Evolutionary conservation across 176 grass and related monocot species (phyloP).

Genomic region (Bonia amplexicaulis): DNA sequence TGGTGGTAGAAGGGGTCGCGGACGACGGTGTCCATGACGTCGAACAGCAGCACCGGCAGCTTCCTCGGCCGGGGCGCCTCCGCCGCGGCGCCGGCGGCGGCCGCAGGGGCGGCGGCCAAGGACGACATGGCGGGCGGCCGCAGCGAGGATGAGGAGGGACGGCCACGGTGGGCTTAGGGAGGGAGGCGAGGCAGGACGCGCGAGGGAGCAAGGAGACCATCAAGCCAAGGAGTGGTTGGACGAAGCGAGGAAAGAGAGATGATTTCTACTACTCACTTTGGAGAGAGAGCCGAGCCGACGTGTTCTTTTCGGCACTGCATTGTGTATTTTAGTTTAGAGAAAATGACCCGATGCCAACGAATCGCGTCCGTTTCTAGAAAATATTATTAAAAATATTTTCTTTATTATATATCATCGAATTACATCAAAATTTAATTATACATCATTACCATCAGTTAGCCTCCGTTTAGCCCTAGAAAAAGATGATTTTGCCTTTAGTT

Average conservation of each 20-base stretch:
- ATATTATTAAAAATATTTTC: no score
- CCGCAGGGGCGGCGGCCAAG: background rate
- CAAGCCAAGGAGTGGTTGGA: background rate
- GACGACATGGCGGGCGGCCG: slow-evolving; percentile 15
- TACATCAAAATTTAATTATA: no score
- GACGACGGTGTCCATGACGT: slow-evolving; percentile 94
- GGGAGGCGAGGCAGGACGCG: slow-evolving; percentile 25
- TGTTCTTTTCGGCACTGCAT: no score
- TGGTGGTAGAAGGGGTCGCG: slow-evolving; percentile 89
- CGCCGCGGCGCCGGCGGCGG: background rate
- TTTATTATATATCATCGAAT: no score
- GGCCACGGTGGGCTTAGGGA: slow-evolving; percentile 4
- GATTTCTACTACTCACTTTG: no score
- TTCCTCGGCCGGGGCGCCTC: slow-evolving; percentile 16
- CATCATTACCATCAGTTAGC: no score
- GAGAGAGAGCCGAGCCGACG: no score
- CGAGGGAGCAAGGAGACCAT: slow-evolving; percentile 46
- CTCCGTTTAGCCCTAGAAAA: no score
- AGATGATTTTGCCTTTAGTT: no score
- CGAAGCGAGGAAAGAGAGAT: background rate
- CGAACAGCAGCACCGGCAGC: slow-evolving; percentile 80
- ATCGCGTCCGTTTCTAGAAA: no score
- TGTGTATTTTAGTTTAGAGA: no score
- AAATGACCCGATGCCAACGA: no score
- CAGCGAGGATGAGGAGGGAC: background rate